Evolutionary conservation across 495 filamentous ascomycete genomes (phyloP), one percentile per base, ranked within the genome.

Genomic region (Penicillium lividum): DNA sequence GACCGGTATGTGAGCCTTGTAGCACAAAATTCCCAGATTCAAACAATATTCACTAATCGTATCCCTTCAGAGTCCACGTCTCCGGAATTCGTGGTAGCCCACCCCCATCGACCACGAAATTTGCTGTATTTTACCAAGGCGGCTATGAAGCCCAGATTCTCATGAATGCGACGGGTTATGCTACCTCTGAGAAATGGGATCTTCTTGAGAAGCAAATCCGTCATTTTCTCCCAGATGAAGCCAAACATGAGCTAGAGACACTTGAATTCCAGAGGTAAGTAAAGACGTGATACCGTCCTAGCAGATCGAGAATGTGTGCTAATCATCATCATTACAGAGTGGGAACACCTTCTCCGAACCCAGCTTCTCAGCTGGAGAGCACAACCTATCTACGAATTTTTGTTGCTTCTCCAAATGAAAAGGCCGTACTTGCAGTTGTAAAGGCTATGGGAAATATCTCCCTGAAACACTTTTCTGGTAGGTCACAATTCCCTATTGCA

Each of bases 61-160:
- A 27, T 11, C 10, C 34, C 18, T 13, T 18, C 5, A 68, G 78
- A 2, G 80, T 84, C 4, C 67, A 58, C 1, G 66, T 84, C 0
- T 67, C 67, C 6, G 76, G 80, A 1, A 68, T 80, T 22, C 73
- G 60, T 53, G 80, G 80, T 10, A 59, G 51, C 11, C 71, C 76
- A 1, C 81, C 83, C 28, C 83, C 82, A 5, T 68, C 78, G n/a
- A 83, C 81, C 0, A 84, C 82, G 0, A 84, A 84, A 60, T 67
- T 81, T 9, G 81, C 74, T 0, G 67, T 84, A 11, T 79, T 78
- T 56, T 78, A 79, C 46, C 67, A 69, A 25, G 77, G 74, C 5
- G 78, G 78, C 0, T 82, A 72, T 57, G 74, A 83, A 54, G 68
- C 69, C 15, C 68, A 83, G 53, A 38, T 77, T 7, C 60, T 76